Evolutionary conservation across 768 basidiomycete genomes (phyloP), one percentile per base, ranked within the genome.

Genomic region (Pleurotus ostreatus): DNA sequence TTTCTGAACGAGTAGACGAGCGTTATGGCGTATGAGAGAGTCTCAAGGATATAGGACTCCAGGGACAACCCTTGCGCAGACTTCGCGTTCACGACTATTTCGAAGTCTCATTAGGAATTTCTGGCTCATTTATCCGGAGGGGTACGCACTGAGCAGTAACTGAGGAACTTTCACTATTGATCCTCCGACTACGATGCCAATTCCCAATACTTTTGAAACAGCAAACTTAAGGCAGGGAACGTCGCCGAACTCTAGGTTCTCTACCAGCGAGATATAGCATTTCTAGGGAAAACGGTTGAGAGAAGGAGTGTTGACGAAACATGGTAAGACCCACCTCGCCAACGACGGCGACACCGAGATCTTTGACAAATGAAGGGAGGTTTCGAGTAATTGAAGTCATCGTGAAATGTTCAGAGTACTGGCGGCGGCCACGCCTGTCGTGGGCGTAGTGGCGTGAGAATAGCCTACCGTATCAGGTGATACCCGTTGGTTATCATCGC

Each of bases 131-230:
- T 9, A 34, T 3, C 30, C 30, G 3, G 18, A 4, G 23, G 23
- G 12, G 2, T n/a, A 75, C 89, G 65, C 62, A 92, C 91, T 92
- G 54, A 93, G 80, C 25, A 91, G 63, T n/a, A 97, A 75, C 68
- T 98, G 96, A 1, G 96, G 96, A 2, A 98, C 82, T 71, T 99
- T 99, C 85, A 99, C 90, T 59, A 99, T 91, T 2, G 88, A 86
- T 0, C 95, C 95, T 41, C 91, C 96, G 1, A 90, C 75, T 43
- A 98, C 94, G 49, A 98, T 95, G 0, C 88, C 96, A 13, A 99
- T 72, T 0, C 97, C 95, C 5, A 99, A 74, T 0, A 86, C 94
- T 67, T 98, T 98, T 2, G 94, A 97, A 53, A 97, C 68, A 1
- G 92, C 82, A 70, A 93, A 92, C 71, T 94, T 94, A 67, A 98